Conservation (phyloP, 139 green algal genomes). For the Haematococcus lacustris region DNA sequence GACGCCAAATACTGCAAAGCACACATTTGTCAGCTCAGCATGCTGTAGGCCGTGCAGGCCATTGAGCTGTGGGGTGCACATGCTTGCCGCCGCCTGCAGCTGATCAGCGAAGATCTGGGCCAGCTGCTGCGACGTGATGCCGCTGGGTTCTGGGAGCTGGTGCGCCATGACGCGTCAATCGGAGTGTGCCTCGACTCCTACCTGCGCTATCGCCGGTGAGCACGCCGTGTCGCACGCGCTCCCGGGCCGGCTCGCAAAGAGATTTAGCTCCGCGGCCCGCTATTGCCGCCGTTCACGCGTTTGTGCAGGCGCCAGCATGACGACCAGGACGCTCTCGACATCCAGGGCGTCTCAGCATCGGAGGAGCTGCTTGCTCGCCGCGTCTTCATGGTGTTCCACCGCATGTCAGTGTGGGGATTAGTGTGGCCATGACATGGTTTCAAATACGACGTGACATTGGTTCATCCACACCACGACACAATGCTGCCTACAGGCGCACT, state of each 20-base stretch:
- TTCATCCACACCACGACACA: neutral
- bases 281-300: too few relatives aligned
- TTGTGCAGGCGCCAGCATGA: constrained; percentile 35
- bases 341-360: constrained; percentile 21
- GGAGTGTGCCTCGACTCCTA: constrained; percentile 58
- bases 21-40: too few relatives aligned
- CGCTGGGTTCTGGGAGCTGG: neutral
- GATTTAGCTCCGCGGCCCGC: too few relatives aligned
- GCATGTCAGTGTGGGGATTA: constrained; percentile 43
- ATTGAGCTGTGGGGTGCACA: too few relatives aligned
- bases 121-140: constrained; percentile 1
- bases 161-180: constrained; percentile 17
- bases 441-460: neutral
- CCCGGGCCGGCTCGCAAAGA: too few relatives aligned
- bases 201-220: constrained; percentile 39
- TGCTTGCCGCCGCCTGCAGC: too few relatives aligned
- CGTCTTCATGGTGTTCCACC: constrained; percentile 54
- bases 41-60: too few relatives aligned
- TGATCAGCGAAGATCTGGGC: neutral
- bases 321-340: constrained; percentile 2
- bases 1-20: too few relatives aligned
- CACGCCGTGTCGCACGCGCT: too few relatives aligned
- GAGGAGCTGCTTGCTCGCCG: constrained; percentile 41
- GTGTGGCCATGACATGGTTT: neutral
- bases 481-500: neutral